These are phyloP conservation scores for Agastache rugosa DNA, from an alignment of 257 asterid genomes.

Conservation along the genomic window DNA sequence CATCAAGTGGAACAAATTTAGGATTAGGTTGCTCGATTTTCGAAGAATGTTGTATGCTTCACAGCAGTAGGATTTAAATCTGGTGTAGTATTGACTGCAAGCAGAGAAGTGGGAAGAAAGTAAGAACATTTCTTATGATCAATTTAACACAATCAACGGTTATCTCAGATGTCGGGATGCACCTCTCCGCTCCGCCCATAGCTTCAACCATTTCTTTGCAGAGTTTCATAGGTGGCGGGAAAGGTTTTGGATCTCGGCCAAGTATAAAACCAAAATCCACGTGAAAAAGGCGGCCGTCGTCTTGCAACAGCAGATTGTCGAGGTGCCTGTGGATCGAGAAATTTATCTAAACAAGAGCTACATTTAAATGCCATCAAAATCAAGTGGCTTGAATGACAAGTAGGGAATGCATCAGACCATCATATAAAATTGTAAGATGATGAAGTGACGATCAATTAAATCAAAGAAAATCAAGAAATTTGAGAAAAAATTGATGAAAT, in stretches of 20 bases:
- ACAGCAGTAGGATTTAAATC: conserved; percentile 96
- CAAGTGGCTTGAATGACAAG: conserved; percentile 5
- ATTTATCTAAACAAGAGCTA: conserved; percentile 30
- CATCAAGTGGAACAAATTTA: conserved; percentile 89
- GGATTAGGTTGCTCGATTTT: conserved; percentile 90
- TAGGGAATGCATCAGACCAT: not conserved
- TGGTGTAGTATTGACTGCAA: conserved; percentile 90
- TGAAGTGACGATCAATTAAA: not conserved
- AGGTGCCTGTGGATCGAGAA: conserved; percentile 78
- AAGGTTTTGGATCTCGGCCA: conserved; percentile 97
- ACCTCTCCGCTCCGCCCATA: conserved; percentile 99
- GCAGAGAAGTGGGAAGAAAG: conserved; percentile 24
- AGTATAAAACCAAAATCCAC: conserved; percentile 96
- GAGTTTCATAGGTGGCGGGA: conserved; percentile 99
- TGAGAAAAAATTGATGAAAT: conserved; percentile 7
- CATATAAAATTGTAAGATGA: conserved; percentile 1
- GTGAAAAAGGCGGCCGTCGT: conserved; percentile 95
- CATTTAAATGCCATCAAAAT: conserved; percentile 25
- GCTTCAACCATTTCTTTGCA: conserved; percentile 99
- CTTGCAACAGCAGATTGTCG: conserved; percentile 93
- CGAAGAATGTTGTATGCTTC: conserved; percentile 99
- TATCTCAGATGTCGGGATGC: conserved; percentile 3
- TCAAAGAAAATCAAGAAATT: not conserved
- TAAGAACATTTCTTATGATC: conserved; percentile 9
- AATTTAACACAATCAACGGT: not conserved